These are phyloP conservation scores for Eragrostis tef DNA, from an alignment of 202 grass and related monocot species.

Conservation along the genomic window DNA sequence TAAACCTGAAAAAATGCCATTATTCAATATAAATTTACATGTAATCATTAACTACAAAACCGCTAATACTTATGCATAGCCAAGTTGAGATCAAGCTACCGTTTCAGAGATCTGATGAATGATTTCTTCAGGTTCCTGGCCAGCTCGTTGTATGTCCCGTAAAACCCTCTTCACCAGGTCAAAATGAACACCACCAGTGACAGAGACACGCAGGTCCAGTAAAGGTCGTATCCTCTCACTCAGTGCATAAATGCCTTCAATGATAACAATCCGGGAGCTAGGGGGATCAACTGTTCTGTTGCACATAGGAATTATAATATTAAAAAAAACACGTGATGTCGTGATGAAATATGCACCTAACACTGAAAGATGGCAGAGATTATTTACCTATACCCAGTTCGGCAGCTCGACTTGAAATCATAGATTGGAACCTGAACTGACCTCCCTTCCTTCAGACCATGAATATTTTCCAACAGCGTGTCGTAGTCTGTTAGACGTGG, in stretches of 20 bases:
- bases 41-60: conserved; percentile 29
- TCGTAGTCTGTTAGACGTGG: conserved; percentile 93
- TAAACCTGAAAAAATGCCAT: conserved; percentile 67
- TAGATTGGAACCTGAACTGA: conserved; percentile 93
- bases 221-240: conserved; percentile 82
- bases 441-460: conserved; percentile 78
- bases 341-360: conserved; percentile 13
- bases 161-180: conserved; percentile 97
- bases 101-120: conserved; percentile 96
- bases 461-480: conserved; percentile 91
- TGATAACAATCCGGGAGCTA: conserved; percentile 81
- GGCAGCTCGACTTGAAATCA: conserved; percentile 84
- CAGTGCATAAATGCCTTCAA: conserved; percentile 96
- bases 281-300: conserved; percentile 88
- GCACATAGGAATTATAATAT: conserved; percentile 43
- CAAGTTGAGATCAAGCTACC: conserved; percentile 58
- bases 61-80: conserved; percentile 23
- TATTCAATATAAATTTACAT: conserved; percentile 30
- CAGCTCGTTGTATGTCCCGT: conserved; percentile 96
- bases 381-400: conserved; percentile 81
- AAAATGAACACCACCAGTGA: conserved; percentile 97
- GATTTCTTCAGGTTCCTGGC: conserved; percentile 95
- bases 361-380: conserved; percentile 19
- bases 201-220: conserved; percentile 88
- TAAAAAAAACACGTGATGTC: conserved; percentile 33